Evolutionary conservation across 805 yeast species (phyloP).

Genomic region (Myxozyma neotropica): DNA sequence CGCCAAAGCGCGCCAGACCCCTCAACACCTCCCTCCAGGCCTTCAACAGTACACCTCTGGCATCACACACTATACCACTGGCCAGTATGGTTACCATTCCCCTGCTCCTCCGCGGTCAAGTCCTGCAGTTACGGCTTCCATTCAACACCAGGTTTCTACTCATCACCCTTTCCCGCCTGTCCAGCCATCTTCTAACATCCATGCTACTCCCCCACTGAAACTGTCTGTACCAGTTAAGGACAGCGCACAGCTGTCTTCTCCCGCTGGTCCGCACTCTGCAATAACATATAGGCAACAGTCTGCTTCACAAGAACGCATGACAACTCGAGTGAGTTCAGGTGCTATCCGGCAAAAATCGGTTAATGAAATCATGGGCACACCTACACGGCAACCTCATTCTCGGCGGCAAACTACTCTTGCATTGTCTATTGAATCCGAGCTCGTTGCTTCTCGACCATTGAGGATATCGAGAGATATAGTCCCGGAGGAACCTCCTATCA

Average conservation of each 20-base stretch:
- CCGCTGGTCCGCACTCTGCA: conserved; percentile 31
- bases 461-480: conserved; percentile 35
- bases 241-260: neutral
- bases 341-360: conserved; percentile 35
- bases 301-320: conserved; percentile 43
- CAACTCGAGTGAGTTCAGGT: conserved; percentile 36
- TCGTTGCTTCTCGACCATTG: conserved; percentile 4
- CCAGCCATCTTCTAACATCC: neutral
- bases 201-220: neutral
- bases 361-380: conserved; percentile 34
- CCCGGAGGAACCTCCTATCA: conserved; percentile 42
- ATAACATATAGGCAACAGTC: conserved; percentile 18
- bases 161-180: neutral
- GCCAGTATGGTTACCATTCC: neutral
- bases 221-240: neutral
- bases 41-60: conserved; percentile 3
- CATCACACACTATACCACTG: conserved; percentile 4
- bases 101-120: neutral
- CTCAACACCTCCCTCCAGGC: neutral
- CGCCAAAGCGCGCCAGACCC: neutral
- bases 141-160: neutral
- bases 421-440: conserved; percentile 10
- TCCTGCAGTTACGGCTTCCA: neutral
- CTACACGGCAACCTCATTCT: conserved; percentile 12
- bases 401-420: conserved; percentile 4